Percentiles rank a stretch among this genome's conserved stretches.
Conservation (phyloP, 1,284 basidiomycete genomes). For the Puccinia triticina region DNA sequence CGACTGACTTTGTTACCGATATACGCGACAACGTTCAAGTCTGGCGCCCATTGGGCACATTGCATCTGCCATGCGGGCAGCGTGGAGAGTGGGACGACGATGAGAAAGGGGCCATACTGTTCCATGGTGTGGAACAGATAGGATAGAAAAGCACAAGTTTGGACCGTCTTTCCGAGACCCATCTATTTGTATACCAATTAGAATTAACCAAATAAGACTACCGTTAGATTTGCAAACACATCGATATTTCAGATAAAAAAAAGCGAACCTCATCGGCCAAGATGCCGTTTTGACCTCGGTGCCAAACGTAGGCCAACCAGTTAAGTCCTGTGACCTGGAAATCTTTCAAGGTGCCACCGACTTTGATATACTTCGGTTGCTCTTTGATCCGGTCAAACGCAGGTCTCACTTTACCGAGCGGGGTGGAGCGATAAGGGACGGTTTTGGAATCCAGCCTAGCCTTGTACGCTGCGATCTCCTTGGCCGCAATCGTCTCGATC, state of each 20-base stretch:
- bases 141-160: constrained; percentile 92
- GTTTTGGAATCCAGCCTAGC: constrained; percentile 75
- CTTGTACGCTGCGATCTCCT: constrained; percentile 79
- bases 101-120: constrained; percentile 95
- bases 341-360: constrained; percentile 85
- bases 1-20: constrained; percentile 86
- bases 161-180: constrained; percentile 97
- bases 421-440: constrained; percentile 84
- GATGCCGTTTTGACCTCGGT: constrained; percentile 91
- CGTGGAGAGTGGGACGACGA: constrained; percentile 96
- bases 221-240: constrained; percentile 7
- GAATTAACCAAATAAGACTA: neutral
- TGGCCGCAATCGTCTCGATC: constrained; percentile 61
- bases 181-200: constrained; percentile 65
- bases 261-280: constrained; percentile 79
- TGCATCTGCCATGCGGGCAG: constrained; percentile 98
- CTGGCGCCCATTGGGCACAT: constrained; percentile 92
- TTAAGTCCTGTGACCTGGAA: constrained; percentile 98
- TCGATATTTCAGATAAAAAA: constrained; percentile 16
- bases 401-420: constrained; percentile 74
- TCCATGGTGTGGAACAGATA: constrained; percentile 91
- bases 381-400: constrained; percentile 81
- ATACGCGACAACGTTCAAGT: constrained; percentile 95
- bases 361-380: constrained; percentile 83
- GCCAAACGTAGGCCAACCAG: constrained; percentile 97